Evolutionary conservation across 2,329 filamentous ascomycete genomes (phyloP).

Genomic region (Pyricularia grisea): DNA sequence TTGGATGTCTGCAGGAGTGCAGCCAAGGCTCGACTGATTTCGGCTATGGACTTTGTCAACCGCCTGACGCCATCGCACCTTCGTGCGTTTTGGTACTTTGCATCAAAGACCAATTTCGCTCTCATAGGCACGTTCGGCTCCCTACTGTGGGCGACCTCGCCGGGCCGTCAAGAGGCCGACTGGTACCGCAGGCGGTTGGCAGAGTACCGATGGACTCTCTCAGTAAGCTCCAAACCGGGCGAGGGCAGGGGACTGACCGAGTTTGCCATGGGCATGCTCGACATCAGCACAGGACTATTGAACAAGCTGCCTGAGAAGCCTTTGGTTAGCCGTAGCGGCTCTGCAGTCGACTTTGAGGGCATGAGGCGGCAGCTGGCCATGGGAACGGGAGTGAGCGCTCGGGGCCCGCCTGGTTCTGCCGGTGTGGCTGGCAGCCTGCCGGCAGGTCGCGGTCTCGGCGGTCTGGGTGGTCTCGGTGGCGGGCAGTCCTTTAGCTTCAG

Average conservation of each 20-base stretch:
- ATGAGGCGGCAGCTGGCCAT: slow-evolving; percentile 11
- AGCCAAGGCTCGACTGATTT: slow-evolving; percentile 88
- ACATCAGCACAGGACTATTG: slow-evolving; percentile 59
- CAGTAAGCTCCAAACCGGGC: slow-evolving; percentile 67
- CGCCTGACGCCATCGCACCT: slow-evolving; percentile 78
- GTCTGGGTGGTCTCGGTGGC: slow-evolving; percentile 10
- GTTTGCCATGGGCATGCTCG: slow-evolving; percentile 71
- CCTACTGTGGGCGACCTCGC: slow-evolving; percentile 80
- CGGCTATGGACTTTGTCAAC: slow-evolving; percentile 96
- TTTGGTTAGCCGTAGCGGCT: slow-evolving; percentile 47
- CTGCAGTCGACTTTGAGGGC: slow-evolving; percentile 35
- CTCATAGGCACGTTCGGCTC: slow-evolving; percentile 91
- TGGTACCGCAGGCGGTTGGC: slow-evolving; percentile 81
- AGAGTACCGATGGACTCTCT: slow-evolving; percentile 91
- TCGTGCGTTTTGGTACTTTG: slow-evolving; percentile 87
- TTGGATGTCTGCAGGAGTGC: slow-evolving; percentile 88
- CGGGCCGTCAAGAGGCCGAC: slow-evolving; percentile 78
- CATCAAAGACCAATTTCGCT: slow-evolving; percentile 83
- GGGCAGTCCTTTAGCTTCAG: slow-evolving; percentile 45
- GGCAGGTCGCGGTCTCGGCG: slow-evolving; percentile 1
- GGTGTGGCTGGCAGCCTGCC: slow-evolving; percentile 5
- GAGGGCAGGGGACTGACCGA: slow-evolving; percentile 49
- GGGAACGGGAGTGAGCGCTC: slow-evolving; percentile 6
- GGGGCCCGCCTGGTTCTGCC: slow-evolving; percentile 13
- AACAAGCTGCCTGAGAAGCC: slow-evolving; percentile 66